A percentile compares a stretch with the other conserved stretches of the same genome.
These are phyloP conservation scores for Arthrobotrys pseudoclavata DNA, from an alignment of 2,329 filamentous ascomycete genomes.

Conservation along the genomic window DNA sequence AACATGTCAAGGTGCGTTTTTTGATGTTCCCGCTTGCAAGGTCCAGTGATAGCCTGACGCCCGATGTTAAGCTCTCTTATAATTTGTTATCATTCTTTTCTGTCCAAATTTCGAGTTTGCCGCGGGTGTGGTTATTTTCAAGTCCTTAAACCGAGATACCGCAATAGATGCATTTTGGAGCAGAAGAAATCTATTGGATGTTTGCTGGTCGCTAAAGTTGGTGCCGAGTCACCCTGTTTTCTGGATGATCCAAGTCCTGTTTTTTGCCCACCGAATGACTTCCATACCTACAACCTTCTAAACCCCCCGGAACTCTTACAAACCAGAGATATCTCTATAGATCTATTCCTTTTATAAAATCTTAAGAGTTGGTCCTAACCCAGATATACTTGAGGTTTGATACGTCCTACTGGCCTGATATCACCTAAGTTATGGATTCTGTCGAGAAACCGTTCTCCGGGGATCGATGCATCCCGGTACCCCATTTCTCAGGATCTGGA, in stretches of 20 bases:
- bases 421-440: not conserved
- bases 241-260: slow-evolving; percentile 1
- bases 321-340: not conserved
- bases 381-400: not conserved
- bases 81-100: not conserved
- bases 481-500: slow-evolving; percentile 41
- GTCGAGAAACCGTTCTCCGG: not conserved
- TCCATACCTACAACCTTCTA: slow-evolving; percentile 8
- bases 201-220: slow-evolving; percentile 9
- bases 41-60: not conserved
- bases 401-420: slow-evolving; percentile 3
- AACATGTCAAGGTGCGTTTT: slow-evolving; percentile 9
- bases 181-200: slow-evolving; percentile 15
- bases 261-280: slow-evolving; percentile 16
- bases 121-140: not conserved
- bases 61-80: not conserved
- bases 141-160: not conserved
- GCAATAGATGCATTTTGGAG: not conserved
- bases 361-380: not conserved
- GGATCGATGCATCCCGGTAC: slow-evolving; percentile 19
- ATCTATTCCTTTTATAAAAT: not conserved
- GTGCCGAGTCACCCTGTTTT: slow-evolving; percentile 11
- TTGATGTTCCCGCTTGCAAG: not conserved
- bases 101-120: not conserved
- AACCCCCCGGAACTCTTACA: not conserved